A percentile compares a stretch with the other conserved stretches of the same genome.
These are phyloP conservation scores for Naganishia friedmannii DNA, from an alignment of 768 basidiomycete genomes.

Conservation along the genomic window DNA sequence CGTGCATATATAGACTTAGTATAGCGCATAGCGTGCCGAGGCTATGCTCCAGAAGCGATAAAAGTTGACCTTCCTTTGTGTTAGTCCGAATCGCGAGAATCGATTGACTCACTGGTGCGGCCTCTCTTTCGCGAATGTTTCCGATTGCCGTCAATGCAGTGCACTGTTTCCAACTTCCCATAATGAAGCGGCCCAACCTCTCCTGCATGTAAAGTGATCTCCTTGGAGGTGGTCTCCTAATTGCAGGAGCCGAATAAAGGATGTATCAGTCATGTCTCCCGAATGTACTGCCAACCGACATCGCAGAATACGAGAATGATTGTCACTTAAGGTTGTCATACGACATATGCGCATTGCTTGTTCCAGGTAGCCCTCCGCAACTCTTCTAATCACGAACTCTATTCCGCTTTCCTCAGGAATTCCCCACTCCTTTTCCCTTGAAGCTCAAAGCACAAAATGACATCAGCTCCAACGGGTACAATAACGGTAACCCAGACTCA, in stretches of 20 bases:
- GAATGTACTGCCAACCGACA: no score
- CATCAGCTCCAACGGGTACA: background rate
- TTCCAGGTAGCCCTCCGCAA: background rate
- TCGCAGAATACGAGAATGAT: background rate
- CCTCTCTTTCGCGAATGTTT: background rate
- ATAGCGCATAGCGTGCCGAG: background rate
- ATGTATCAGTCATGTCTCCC: background rate
- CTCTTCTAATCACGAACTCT: background rate
- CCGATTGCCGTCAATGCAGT: background rate
- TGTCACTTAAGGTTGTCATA: background rate
- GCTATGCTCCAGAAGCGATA: background rate
- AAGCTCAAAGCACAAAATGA: background rate
- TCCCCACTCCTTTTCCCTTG: conserved; percentile 7
- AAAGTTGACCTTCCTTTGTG: background rate
- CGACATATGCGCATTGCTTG: background rate
- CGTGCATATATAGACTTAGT: background rate
- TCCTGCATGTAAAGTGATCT: background rate
- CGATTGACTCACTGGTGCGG: background rate
- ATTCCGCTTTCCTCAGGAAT: background rate
- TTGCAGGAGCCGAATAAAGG: background rate
- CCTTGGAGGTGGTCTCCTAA: background rate
- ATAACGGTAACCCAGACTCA: conserved; percentile 12
- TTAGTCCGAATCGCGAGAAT: background rate
- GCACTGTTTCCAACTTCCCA: background rate
- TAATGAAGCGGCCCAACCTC: background rate